Percentiles rank a stretch among this genome's conserved stretches.
These are phyloP conservation scores for Sugiyamaella americana DNA, from an alignment of 805 yeast species.

Conservation along the genomic window DNA sequence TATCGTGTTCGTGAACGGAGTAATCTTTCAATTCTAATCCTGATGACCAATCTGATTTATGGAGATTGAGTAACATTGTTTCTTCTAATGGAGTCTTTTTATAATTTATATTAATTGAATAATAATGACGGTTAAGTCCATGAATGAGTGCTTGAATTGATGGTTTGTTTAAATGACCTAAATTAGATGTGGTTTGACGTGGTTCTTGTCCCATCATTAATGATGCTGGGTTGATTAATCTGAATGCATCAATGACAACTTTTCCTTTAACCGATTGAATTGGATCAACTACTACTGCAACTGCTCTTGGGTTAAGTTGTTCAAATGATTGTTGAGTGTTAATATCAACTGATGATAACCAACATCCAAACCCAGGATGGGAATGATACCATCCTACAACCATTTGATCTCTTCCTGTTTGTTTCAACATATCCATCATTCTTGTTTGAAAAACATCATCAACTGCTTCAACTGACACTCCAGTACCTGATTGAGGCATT, in stretches of 20 bases:
- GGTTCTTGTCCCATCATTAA: constrained; percentile 97
- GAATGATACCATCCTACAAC: constrained; percentile 99
- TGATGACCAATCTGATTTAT: constrained; percentile 92
- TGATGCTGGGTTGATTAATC: constrained; percentile 82
- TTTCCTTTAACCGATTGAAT: constrained; percentile 98
- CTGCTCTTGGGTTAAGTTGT: constrained; percentile 90
- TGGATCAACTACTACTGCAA: constrained; percentile 97
- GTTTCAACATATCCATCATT: constrained; percentile 99
- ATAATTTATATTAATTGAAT: constrained; percentile 91
- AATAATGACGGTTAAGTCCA: constrained; percentile 94
- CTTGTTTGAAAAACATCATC: constrained; percentile 98
- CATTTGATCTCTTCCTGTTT: constrained; percentile 98
- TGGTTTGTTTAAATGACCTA: constrained; percentile 93
- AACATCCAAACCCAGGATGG: constrained; percentile 99
- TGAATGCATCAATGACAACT: constrained; percentile 97
- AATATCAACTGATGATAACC: constrained; percentile 96
- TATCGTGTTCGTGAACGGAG: constrained; percentile 67
- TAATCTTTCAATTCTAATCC: constrained; percentile 79
- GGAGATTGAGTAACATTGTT: constrained; percentile 86
- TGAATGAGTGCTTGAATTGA: constrained; percentile 95
- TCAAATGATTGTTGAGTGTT: constrained; percentile 97
- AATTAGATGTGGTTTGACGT: constrained; percentile 92
- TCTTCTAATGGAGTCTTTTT: constrained; percentile 89
- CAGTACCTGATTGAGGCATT: constrained; percentile 96
- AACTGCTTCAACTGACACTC: constrained; percentile 98